These are phyloP conservation scores for Chaetomium strumarium DNA, from an alignment of 2,329 filamentous ascomycete genomes.

Conservation along the genomic window DNA sequence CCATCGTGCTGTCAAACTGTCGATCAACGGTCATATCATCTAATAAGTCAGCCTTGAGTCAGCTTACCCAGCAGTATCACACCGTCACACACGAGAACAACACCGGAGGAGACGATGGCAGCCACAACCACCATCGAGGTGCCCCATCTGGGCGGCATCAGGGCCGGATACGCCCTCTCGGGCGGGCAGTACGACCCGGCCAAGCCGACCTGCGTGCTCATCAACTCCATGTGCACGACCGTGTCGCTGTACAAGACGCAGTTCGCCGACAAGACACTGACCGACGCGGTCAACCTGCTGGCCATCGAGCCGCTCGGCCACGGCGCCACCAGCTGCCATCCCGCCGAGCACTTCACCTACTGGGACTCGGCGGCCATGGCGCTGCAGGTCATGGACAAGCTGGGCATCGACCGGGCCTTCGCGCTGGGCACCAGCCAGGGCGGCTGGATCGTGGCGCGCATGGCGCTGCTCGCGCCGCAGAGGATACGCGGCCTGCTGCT, in stretches of 20 bases:
- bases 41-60: no score
- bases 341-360: slow-evolving; percentile 47
- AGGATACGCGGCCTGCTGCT: slow-evolving; percentile 42
- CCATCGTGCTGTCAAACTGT: no score
- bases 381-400: slow-evolving; percentile 48
- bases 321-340: slow-evolving; percentile 36
- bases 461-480: slow-evolving; percentile 46
- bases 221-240: slow-evolving; percentile 49
- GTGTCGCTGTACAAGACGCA: slow-evolving; percentile 41
- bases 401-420: slow-evolving; percentile 43
- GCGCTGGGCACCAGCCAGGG: slow-evolving; percentile 48
- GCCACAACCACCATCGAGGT: slow-evolving; percentile 40
- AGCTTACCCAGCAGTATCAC: background rate
- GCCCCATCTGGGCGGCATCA: slow-evolving; percentile 43
- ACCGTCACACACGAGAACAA: no score
- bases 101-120: slow-evolving; percentile 26
- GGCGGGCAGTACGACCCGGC: slow-evolving; percentile 36
- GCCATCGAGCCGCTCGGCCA: slow-evolving; percentile 50
- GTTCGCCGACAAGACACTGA: slow-evolving; percentile 37
- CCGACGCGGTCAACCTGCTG: slow-evolving; percentile 41
- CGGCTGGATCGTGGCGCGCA: slow-evolving; percentile 45
- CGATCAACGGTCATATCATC: no score
- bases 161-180: slow-evolving; percentile 35
- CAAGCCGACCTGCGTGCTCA: slow-evolving; percentile 46
- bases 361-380: slow-evolving; percentile 51